Evolutionary conservation across 2,329 filamentous ascomycete genomes (phyloP), one percentile per base, ranked within the genome.

Genomic region (Cladosporium halotolerans): DNA sequence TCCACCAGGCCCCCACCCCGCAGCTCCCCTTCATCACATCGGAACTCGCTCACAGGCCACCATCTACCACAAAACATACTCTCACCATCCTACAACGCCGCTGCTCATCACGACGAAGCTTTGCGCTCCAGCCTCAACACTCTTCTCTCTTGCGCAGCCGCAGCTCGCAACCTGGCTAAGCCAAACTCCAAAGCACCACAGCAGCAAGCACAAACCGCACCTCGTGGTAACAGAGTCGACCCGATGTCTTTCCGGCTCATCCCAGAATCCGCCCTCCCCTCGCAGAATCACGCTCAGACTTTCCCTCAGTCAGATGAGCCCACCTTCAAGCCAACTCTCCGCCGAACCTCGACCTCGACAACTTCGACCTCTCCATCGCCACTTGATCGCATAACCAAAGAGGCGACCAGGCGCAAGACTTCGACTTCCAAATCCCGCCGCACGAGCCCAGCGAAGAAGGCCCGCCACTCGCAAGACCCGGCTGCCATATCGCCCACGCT

Each of bases 41-140:
- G 19, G 9, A 34, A 53, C 9, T 10, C 33, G n/a, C 3, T 13
- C 59, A 16, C 58, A 51, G 69, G 62, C 59, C 72, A 67, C 46
- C 81, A 82, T 63, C 73, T 74, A 38, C 79, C 80, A 9, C 82
- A 79, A 66, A 86, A 84, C 68, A 82, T 87, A 67, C 81, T 89
- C 66, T 85, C 86, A 0, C 85, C 88, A 1, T 81, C 82, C 3
- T 83, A 88, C 62, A 88, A 89, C 61, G 85, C 88, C 45, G 63
- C 66, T 9, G 62, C 62, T 9, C 90, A 97, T 62, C 91, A 97
- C 63, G 93, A 99, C 63, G 93, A 90, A 31, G 93, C 90, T 2
- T 78, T 99, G 9, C 85, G 93, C 33, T 90, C 93, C 16, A 96
- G 89, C 45, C 78, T 99, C n/a, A 96, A 90, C 1, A 97, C 93